phyloP scores from a whole-genome alignment of 352 stramenopile species.

The Globisporangium yorkense region DNA sequence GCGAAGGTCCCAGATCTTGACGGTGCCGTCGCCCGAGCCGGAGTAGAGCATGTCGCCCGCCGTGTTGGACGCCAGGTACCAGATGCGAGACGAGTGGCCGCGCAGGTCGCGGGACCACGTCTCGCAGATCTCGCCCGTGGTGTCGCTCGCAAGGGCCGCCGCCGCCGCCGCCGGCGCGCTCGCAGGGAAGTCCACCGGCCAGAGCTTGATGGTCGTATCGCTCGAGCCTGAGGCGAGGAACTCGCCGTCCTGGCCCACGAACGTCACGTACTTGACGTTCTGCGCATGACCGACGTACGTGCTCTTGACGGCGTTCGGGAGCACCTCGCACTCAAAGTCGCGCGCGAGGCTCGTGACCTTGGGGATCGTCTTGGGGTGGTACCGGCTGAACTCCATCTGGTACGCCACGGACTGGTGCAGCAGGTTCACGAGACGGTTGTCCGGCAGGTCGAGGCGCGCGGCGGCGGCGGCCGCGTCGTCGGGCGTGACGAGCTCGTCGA shows the following conservation, averaged over 20 bases:
- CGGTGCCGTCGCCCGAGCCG: slow-evolving; percentile 72
- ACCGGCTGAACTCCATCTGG: slow-evolving; percentile 88
- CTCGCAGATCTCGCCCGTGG: slow-evolving; percentile 39
- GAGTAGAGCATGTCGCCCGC: slow-evolving; percentile 70
- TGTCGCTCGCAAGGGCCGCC: slow-evolving; percentile 2
- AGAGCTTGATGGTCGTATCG: slow-evolving; percentile 84
- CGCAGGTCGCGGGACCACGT: slow-evolving; percentile 57
- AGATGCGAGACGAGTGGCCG: slow-evolving; percentile 80
- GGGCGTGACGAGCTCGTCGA: slow-evolving; percentile 63
- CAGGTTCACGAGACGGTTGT: slow-evolving; percentile 74
- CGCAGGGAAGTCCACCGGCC: slow-evolving; percentile 56
- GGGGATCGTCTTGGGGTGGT: slow-evolving; percentile 80
- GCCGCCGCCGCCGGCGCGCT: background rate
- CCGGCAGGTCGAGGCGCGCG: slow-evolving; percentile 38
- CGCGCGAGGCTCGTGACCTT: slow-evolving; percentile 78
- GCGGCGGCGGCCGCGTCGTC: slow-evolving; percentile 20
- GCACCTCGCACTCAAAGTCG: slow-evolving; percentile 84
- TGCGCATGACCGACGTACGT: slow-evolving; percentile 82
- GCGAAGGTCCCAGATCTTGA: slow-evolving; percentile 86
- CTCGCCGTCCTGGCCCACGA: slow-evolving; percentile 79
- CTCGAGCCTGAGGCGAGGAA: slow-evolving; percentile 82
- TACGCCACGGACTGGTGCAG: slow-evolving; percentile 85
- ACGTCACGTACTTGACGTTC: slow-evolving; percentile 88
- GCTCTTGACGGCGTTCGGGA: slow-evolving; percentile 82
- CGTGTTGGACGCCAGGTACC: slow-evolving; percentile 65